phyloP scores from a whole-genome alignment of 352 stramenopile genomes.

The Pythium utonaiense region DNA sequence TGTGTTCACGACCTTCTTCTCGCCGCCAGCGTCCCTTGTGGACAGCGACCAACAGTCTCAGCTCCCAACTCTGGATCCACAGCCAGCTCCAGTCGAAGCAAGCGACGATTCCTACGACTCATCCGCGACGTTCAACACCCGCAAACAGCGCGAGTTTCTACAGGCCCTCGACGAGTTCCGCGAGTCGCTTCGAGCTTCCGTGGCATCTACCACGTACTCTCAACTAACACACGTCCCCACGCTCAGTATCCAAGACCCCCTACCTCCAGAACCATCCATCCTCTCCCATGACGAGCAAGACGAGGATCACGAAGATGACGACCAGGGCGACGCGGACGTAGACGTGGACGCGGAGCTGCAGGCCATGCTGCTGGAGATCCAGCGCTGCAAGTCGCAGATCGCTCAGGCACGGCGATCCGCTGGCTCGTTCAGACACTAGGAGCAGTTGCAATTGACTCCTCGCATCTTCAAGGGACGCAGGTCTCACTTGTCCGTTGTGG shows the following conservation, averaged over 20 bases:
- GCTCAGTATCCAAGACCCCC: neutral
- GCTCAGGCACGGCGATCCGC: neutral
- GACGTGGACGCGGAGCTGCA: conserved; percentile 25
- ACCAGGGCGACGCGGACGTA: neutral
- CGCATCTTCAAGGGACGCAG: neutral
- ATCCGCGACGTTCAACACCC: neutral
- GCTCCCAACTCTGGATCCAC: neutral
- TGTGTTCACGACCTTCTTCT: conserved; percentile 12
- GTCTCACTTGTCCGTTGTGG: too few species aligned
- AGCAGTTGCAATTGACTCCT: too few species aligned
- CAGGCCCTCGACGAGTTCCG: conserved; percentile 44
- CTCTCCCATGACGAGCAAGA: neutral
- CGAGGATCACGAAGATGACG: neutral
- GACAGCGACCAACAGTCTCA: neutral
- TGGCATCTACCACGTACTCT: neutral
- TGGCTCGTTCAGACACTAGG: too few species aligned
- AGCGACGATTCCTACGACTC: neutral
- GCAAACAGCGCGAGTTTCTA: conserved; percentile 41
- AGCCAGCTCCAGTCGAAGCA: neutral
- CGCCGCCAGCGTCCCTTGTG: neutral
- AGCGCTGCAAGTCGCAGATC: conserved; percentile 25
- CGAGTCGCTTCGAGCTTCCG: conserved; percentile 30
- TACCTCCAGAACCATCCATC: too few species aligned
- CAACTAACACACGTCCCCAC: neutral
- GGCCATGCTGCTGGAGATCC: conserved; percentile 30